A percentile compares a stretch with the other conserved stretches of the same genome.
phyloP scores from a whole-genome alignment of 1,284 basidiomycete species.

The Cystobasidium sp. region DNA sequence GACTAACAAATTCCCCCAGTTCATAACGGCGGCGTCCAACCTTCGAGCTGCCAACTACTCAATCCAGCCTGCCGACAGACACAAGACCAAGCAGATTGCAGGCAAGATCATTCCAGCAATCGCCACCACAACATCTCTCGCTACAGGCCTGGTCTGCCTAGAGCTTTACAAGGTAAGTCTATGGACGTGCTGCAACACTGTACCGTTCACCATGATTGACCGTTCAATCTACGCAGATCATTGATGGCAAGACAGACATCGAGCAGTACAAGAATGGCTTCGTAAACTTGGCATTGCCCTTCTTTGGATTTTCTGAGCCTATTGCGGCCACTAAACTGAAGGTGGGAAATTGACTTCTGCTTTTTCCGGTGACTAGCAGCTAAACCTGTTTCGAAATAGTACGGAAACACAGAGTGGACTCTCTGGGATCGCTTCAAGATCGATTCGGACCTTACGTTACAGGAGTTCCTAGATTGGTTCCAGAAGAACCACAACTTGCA shows the following conservation, averaged over 20 bases:
- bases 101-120: conserved; percentile 99
- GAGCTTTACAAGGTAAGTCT: conserved; percentile 88
- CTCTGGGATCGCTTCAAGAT: conserved; percentile 98
- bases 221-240: conserved; percentile 66
- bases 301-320: conserved; percentile 99
- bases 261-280: conserved; percentile 99
- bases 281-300: conserved; percentile 94
- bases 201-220: neutral
- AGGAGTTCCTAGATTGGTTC: conserved; percentile 86
- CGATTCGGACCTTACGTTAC: conserved; percentile 82
- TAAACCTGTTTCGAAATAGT: conserved; percentile 58
- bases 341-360: conserved; percentile 52
- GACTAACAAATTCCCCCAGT: conserved; percentile 56
- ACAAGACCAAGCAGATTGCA: conserved; percentile 97
- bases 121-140: conserved; percentile 94
- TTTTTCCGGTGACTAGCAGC: neutral
- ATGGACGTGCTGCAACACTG: no score
- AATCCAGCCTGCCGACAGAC: conserved; percentile 84
- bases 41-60: conserved; percentile 94
- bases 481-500: conserved; percentile 81
- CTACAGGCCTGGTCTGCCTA: conserved; percentile 92
- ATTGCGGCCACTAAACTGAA: conserved; percentile 89
- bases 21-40: conserved; percentile 98
- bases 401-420: conserved; percentile 88
- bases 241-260: conserved; percentile 89